Conservation (phyloP, 2,329 filamentous ascomycete genomes). For the Huntiella bhutanensis region DNA sequence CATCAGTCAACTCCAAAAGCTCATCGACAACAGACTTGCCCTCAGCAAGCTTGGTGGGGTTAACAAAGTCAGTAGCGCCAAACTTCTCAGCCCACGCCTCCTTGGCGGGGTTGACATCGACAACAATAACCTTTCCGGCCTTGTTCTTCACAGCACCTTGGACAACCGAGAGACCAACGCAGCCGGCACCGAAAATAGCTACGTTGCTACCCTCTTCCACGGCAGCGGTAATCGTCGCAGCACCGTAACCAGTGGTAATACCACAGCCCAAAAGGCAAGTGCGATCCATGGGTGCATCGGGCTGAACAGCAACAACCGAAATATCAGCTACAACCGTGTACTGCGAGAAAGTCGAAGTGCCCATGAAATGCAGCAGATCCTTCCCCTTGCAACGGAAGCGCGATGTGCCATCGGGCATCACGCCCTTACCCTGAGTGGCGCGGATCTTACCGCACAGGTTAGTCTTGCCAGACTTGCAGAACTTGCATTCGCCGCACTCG, state of each 20-base stretch:
- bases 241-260: constrained; percentile 96
- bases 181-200: constrained; percentile 87
- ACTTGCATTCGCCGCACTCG: constrained; percentile 96
- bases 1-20: constrained; percentile 93
- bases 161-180: constrained; percentile 85
- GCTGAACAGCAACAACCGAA: constrained; percentile 83
- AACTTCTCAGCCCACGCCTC: constrained; percentile 89
- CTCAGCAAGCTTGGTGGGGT: constrained; percentile 55
- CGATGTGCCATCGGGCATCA: constrained; percentile 93
- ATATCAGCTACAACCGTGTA: constrained; percentile 98
- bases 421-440: constrained; percentile 81
- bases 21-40: constrained; percentile 75
- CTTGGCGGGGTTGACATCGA: constrained; percentile 68
- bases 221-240: constrained; percentile 79
- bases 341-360: constrained; percentile 94
- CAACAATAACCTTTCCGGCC: constrained; percentile 56
- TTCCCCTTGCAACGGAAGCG: constrained; percentile 91
- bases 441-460: constrained; percentile 98
- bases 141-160: constrained; percentile 80
- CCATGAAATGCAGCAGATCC: constrained; percentile 97
- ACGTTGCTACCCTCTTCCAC: constrained; percentile 80
- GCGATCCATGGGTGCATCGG: constrained; percentile 82
- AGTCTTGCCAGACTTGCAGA: constrained; percentile 98
- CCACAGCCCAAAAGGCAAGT: constrained; percentile 93
- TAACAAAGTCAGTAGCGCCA: constrained; percentile 91